Evolutionary conservation across 805 yeast species (phyloP).

Genomic region (Zygotorulaspora danielsina): DNA sequence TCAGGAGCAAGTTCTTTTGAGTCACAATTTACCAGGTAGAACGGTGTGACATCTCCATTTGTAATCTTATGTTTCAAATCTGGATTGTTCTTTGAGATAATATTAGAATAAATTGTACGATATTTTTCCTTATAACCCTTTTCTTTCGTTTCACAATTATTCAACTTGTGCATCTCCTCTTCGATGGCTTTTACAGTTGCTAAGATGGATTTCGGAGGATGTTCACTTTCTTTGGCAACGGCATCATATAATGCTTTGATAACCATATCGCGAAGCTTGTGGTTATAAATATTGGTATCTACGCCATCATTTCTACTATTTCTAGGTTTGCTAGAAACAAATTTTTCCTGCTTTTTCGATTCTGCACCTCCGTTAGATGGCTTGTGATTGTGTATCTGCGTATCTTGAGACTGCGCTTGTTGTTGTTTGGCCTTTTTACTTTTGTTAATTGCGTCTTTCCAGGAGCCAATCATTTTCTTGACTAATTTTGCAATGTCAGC

Average conservation of each 20-base stretch:
- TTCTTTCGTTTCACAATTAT: conserved; percentile 48
- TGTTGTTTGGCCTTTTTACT: conserved; percentile 43
- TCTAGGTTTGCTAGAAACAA: conserved; percentile 54
- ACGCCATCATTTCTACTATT: conserved; percentile 80
- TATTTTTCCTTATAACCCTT: conserved; percentile 71
- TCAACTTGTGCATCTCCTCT: conserved; percentile 57
- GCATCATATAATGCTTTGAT: conserved; percentile 84
- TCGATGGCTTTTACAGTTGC: conserved; percentile 69
- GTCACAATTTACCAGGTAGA: conserved; percentile 68
- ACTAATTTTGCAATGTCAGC: conserved; percentile 66
- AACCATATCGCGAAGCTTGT: conserved; percentile 78
- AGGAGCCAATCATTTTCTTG: conserved; percentile 72
- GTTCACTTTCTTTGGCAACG: conserved; percentile 70
- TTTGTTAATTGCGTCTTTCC: conserved; percentile 84
- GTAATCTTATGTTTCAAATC: conserved; percentile 68
- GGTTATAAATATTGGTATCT: conserved; percentile 61
- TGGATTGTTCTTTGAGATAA: conserved; percentile 86
- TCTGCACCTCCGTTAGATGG: conserved; percentile 14
- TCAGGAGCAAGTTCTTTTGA: conserved; percentile 97
- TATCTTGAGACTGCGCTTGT: conserved; percentile 14
- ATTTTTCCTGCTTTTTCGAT: conserved; percentile 38
- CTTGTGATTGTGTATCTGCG: neutral
- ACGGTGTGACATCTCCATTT: conserved; percentile 60
- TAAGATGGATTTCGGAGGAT: conserved; percentile 59
- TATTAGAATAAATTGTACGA: conserved; percentile 80